These are phyloP conservation scores for Penicillium lividum DNA, from an alignment of 495 filamentous ascomycete species.

Conservation along the genomic window DNA sequence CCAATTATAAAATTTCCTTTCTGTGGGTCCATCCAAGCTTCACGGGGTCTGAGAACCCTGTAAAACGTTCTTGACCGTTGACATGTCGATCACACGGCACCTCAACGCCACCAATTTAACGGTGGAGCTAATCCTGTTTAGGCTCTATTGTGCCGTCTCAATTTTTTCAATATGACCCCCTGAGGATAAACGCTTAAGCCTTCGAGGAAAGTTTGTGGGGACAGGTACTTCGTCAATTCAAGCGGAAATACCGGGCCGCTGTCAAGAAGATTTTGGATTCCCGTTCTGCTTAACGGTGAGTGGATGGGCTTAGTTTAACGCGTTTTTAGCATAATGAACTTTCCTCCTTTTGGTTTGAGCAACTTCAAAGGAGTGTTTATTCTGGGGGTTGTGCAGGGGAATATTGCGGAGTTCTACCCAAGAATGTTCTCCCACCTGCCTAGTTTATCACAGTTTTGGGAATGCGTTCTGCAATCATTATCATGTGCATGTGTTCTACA, in stretches of 20 bases:
- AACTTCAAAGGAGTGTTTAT: too few relatives aligned
- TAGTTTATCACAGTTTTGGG: too few relatives aligned
- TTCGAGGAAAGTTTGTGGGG: neutral
- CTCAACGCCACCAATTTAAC: slow-evolving; percentile 16
- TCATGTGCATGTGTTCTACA: too few relatives aligned
- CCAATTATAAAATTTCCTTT: neutral
- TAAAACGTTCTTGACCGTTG: slow-evolving; percentile 7
- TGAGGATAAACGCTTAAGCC: neutral
- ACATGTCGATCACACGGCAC: slow-evolving; percentile 19
- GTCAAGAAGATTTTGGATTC: neutral
- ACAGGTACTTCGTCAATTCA: neutral
- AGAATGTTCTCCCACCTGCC: too few relatives aligned
- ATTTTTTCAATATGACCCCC: neutral
- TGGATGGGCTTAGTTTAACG: too few relatives aligned
- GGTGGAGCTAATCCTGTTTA: neutral
- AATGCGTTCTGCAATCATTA: too few relatives aligned
- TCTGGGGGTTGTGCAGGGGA: too few relatives aligned
- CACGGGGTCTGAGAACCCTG: neutral
- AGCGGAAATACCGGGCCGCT: neutral
- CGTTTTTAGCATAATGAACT: too few relatives aligned
- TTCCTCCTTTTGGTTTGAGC: too few relatives aligned
- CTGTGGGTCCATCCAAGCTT: slow-evolving; percentile 5
- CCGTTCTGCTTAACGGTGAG: neutral
- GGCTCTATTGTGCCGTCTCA: neutral
- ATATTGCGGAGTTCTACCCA: too few relatives aligned